Evolutionary conservation across 2,329 filamentous ascomycete species (phyloP), one percentile per base, ranked within the genome.

Genomic region (Hymenoscyphus scutula): DNA sequence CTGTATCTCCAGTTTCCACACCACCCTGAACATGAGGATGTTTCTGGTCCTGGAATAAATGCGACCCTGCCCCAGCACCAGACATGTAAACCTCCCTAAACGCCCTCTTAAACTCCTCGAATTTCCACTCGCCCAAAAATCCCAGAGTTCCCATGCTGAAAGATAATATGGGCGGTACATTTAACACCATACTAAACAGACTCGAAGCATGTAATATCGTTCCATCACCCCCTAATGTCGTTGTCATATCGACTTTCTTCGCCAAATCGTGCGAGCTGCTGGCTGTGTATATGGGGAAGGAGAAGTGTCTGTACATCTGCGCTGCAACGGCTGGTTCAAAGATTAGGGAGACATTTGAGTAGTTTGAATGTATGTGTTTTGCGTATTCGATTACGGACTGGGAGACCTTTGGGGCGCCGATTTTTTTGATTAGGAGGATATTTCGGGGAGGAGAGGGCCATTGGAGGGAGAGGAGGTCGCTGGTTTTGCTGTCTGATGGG

Each of bases 91-190:
- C 91, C 74, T 97, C 91, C 56, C 92, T 82, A 79, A 96, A 97
- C 0, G 95, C 95, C 56, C 91, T 84, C 77, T 97, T 97, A 78
- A 96, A 91, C 71, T 98, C 93, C 6, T 82, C 82, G 74, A 98
- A 98, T 71, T 95, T 96, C 93, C 94, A 99, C 76, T 98, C 94
- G 17, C 94, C 93, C 7, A 99, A 79, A 69, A 99, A 99, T 0
- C 95, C 95, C 0, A 99, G 80, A 0, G 94, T 96, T 5, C 95
- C 95, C 91, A 99, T 97, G 74, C 92, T 96, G 74, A 99, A 99
- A 1, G 91, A 92, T 7, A 99, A 80, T 37, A 99, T 90, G 0
- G 95, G 95, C 0, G 95, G 95, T 0, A 99, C 94, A 53, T 87
- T 86, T 1, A 84, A 81, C 53, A 90, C 87, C 41, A 91, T 89